These are phyloP conservation scores for Syzygium jambos DNA, from an alignment of 345 rosid genomes.

Conservation along the genomic window DNA sequence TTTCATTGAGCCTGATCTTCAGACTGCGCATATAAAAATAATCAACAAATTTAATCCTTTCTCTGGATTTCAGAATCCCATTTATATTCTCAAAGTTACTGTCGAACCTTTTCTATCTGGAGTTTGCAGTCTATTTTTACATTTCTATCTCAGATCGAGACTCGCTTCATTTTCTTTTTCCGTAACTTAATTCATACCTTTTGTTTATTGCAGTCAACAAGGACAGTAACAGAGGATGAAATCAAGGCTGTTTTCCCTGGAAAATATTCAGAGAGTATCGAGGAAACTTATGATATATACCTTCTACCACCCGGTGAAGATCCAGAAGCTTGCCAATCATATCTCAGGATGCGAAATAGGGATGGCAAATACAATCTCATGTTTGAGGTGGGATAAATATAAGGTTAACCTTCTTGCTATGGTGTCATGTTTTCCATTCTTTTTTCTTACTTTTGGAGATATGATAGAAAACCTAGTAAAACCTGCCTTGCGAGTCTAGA, in stretches of 20 bases:
- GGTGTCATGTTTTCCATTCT: not conserved
- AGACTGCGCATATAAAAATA: conserved; percentile 92
- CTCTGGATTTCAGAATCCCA: conserved; percentile 95
- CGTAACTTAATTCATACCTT: conserved; percentile 1
- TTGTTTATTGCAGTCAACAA: conserved; percentile 56
- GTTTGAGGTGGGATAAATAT: conserved; percentile 72
- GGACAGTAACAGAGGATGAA: conserved; percentile 59
- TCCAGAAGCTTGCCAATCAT: conserved; percentile 99
- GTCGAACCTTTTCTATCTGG: not conserved
- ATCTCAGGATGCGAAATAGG: conserved; percentile 96
- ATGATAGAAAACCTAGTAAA: not conserved
- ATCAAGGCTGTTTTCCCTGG: conserved; percentile 64
- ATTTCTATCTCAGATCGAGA: not conserved
- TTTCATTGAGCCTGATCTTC: conserved; percentile 95
- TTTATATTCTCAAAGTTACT: conserved; percentile 81
- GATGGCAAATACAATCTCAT: conserved; percentile 98
- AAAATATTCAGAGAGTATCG: conserved; percentile 49
- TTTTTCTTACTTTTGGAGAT: not conserved
- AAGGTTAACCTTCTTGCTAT: not conserved
- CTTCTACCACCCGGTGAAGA: conserved; percentile 99
- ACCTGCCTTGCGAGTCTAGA: not conserved
- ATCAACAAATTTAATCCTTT: conserved; percentile 96
- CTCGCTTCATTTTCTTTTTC: not conserved
- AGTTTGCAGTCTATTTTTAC: not conserved
- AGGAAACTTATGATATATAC: conserved; percentile 98